Evolutionary conservation across 345 rosid genomes (phyloP).

Genomic region (Laguncularia racemosa): DNA sequence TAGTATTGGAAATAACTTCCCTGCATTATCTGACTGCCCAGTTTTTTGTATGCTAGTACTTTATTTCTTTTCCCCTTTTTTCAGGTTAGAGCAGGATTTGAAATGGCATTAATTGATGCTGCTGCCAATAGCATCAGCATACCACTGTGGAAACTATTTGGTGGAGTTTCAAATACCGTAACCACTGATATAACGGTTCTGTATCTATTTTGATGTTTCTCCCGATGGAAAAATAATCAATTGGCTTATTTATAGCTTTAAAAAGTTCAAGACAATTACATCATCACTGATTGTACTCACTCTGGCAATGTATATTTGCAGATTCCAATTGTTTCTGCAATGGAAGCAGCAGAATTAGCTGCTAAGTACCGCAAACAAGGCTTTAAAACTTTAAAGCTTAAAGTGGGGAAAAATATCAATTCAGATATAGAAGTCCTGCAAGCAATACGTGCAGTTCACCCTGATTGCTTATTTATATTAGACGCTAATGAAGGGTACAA

Average conservation of each 20-base stretch:
- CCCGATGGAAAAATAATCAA: not conserved
- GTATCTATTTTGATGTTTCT: slow-evolving; percentile 27
- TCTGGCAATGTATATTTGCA: slow-evolving; percentile 18
- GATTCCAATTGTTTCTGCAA: slow-evolving; percentile 89
- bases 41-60: not conserved
- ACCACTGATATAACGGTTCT: slow-evolving; percentile 84
- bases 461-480: slow-evolving; percentile 72
- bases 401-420: slow-evolving; percentile 78
- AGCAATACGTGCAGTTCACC: slow-evolving; percentile 72
- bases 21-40: no score
- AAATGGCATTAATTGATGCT: slow-evolving; percentile 94
- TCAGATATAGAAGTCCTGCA: slow-evolving; percentile 75
- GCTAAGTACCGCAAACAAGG: slow-evolving; percentile 59
- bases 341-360: slow-evolving; percentile 75
- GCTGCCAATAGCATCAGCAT: slow-evolving; percentile 57
- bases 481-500: slow-evolving; percentile 96
- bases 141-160: slow-evolving; percentile 83
- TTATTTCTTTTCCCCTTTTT: not conserved
- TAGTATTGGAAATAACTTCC: no score
- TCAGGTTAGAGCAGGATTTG: slow-evolving; percentile 83
- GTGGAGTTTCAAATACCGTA: slow-evolving; percentile 62
- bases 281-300: no score
- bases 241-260: not conserved
- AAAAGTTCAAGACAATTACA: no score
- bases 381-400: slow-evolving; percentile 80